phyloP scores from a whole-genome alignment of 2,329 filamentous ascomycete genomes.

The Xylariaceae sp. region DNA sequence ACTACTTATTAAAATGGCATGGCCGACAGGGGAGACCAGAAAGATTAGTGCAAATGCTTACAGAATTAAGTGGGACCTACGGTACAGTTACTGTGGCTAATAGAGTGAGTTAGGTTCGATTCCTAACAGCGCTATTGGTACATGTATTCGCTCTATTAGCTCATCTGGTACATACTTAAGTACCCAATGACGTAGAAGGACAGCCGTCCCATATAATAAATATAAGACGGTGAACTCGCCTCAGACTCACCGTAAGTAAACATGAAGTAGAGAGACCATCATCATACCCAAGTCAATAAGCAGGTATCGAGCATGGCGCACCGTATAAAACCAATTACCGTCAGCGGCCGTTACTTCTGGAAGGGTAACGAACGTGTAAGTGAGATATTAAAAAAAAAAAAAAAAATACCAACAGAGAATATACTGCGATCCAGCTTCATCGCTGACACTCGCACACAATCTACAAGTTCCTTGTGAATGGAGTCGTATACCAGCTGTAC shows the following conservation, averaged over 20 bases:
- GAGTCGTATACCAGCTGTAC: slow-evolving; percentile 26
- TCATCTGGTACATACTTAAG: too few relatives aligned
- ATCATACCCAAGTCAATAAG: not conserved
- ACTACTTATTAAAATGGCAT: too few relatives aligned
- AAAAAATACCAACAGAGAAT: not conserved
- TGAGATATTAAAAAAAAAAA: not conserved
- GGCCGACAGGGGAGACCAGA: too few relatives aligned
- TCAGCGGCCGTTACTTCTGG: slow-evolving; percentile 30
- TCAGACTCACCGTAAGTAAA: not conserved
- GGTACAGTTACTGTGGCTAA: too few relatives aligned
- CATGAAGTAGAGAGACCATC: too few relatives aligned
- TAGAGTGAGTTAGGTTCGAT: too few relatives aligned
- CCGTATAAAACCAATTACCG: slow-evolving; percentile 16
- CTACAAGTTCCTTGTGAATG: slow-evolving; percentile 29
- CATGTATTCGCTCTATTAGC: too few relatives aligned
- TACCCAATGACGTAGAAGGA: not conserved
- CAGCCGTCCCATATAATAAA: not conserved
- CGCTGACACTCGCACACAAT: not conserved
- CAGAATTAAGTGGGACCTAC: too few relatives aligned
- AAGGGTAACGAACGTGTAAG: slow-evolving; percentile 24
- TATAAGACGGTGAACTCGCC: not conserved
- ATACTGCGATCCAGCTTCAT: not conserved
- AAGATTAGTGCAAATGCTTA: too few relatives aligned
- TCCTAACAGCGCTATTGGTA: too few relatives aligned
- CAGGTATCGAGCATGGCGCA: slow-evolving; percentile 21